Evolutionary conservation across 352 stramenopile species (phyloP).

Genomic region (Lagenidium giganteum): DNA sequence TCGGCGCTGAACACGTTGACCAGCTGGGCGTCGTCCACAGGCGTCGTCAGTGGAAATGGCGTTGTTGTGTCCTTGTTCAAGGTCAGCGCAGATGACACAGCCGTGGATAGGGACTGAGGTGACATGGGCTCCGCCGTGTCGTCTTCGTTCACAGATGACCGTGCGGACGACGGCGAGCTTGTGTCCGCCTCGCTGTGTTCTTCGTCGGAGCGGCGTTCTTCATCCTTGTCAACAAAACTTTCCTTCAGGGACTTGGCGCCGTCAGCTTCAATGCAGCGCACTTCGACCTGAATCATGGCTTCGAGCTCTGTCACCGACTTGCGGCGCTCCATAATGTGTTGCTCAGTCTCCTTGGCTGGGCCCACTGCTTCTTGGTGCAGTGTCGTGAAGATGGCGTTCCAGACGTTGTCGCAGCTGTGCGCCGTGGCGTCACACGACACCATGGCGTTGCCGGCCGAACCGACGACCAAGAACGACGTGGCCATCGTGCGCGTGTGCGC

Average conservation of each 20-base stretch:
- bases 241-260: constrained; percentile 62
- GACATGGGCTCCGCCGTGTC: too few species aligned
- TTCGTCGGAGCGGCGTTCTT: constrained; percentile 18
- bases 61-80: constrained; percentile 8
- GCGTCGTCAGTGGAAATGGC: constrained; percentile 25
- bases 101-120: too few species aligned
- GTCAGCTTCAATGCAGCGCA: constrained; percentile 67
- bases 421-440: constrained; percentile 36
- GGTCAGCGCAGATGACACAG: too few species aligned
- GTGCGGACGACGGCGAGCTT: constrained; percentile 13
- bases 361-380: constrained; percentile 49
- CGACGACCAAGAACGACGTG: constrained; percentile 75
- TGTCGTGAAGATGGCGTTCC: constrained; percentile 63
- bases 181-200: constrained; percentile 12
- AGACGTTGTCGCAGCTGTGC: constrained; percentile 59
- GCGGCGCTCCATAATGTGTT: constrained; percentile 34
- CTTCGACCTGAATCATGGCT: constrained; percentile 70
- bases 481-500: constrained; percentile 65
- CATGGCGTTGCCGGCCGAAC: constrained; percentile 49
- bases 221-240: constrained; percentile 47
- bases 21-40: constrained; percentile 34
- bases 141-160: constrained; percentile 8
- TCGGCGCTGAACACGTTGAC: constrained; percentile 74
- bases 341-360: background rate
- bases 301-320: constrained; percentile 61